Conservation (phyloP, 2,329 filamentous ascomycete species). For the Chrysosphaeria jannelii region DNA sequence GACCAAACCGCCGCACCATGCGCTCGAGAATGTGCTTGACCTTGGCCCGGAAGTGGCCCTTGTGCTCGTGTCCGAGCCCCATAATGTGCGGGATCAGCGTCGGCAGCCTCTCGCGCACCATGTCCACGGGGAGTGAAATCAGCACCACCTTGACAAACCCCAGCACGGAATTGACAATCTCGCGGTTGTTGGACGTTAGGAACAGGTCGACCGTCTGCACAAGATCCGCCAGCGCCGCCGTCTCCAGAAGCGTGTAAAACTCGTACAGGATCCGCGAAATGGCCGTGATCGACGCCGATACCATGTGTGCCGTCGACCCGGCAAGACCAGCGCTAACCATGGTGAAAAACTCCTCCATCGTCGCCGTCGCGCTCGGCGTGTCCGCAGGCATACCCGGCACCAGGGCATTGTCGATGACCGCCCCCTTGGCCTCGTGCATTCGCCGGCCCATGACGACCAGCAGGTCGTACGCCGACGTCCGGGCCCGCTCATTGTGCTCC, state of each 20-base stretch:
- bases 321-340: conserved; percentile 94
- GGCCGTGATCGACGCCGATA: conserved; percentile 86
- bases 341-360: conserved; percentile 82
- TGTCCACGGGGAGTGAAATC: conserved; percentile 49
- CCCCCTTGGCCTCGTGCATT: conserved; percentile 26
- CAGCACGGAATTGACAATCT: conserved; percentile 81
- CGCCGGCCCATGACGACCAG: conserved; percentile 68
- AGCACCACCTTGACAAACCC: conserved; percentile 94
- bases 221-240: conserved; percentile 46
- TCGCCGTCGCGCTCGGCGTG: conserved; percentile 47
- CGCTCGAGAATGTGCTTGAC: conserved; percentile 95
- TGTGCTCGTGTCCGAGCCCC: conserved; percentile 94
- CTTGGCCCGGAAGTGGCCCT: conserved; percentile 86
- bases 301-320: conserved; percentile 83
- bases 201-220: conserved; percentile 92
- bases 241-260: conserved; percentile 41
- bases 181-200: conserved; percentile 81
- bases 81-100: conserved; percentile 70
- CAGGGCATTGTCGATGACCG: conserved; percentile 55
- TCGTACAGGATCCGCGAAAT: conserved; percentile 82
- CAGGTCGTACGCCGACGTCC: conserved; percentile 68
- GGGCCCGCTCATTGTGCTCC: conserved; percentile 85
- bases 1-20: conserved; percentile 74
- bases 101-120: conserved; percentile 49
- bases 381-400: conserved; percentile 65